These are phyloP conservation scores for Phytophthora sp. DNA, from an alignment of 352 stramenopile genomes.

Conservation along the genomic window DNA sequence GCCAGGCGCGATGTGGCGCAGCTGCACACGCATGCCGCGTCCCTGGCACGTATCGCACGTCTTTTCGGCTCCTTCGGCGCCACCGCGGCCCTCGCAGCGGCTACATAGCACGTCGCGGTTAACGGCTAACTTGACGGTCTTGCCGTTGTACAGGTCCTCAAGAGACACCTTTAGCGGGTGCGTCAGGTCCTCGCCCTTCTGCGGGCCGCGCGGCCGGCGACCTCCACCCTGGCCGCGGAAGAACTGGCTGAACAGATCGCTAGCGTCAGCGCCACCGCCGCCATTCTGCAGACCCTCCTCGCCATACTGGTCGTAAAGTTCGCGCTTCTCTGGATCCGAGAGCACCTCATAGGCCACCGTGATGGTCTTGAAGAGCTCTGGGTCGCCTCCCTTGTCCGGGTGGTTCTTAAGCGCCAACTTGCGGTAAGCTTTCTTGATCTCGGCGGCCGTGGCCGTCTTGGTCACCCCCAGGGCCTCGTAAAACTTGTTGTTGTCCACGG, in stretches of 20 bases:
- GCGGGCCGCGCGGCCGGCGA: constrained; percentile 78
- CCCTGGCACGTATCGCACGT: constrained; percentile 95
- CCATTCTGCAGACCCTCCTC: constrained; percentile 97
- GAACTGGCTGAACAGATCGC: constrained; percentile 98
- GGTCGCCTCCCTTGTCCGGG: constrained; percentile 98
- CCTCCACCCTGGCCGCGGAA: constrained; percentile 86
- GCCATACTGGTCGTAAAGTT: constrained; percentile 95
- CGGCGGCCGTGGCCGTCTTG: constrained; percentile 80
- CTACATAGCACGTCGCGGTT: constrained; percentile 94
- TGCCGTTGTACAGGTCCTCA: constrained; percentile 99
- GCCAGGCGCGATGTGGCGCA: constrained; percentile 96
- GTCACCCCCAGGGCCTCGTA: constrained; percentile 88
- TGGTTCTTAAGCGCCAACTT: constrained; percentile 95
- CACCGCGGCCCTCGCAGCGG: constrained; percentile 88
- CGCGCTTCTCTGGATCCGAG: constrained; percentile 91
- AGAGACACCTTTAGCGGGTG: constrained; percentile 97
- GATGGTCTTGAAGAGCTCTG: constrained; percentile 95
- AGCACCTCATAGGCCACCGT: constrained; percentile 97
- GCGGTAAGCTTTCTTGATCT: constrained; percentile 93
- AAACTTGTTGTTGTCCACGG: constrained; percentile 89
- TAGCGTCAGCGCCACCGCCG: constrained; percentile 65
- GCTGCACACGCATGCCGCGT: constrained; percentile 94
- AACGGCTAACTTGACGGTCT: constrained; percentile 98
- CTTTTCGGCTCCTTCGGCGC: constrained; percentile 94
- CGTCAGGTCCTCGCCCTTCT: constrained; percentile 96